Percentiles rank a stretch among this genome's conserved stretches.
Evolutionary conservation across 2,329 filamentous ascomycete species (phyloP).

Genomic region (Penicillium sumatraense): DNA sequence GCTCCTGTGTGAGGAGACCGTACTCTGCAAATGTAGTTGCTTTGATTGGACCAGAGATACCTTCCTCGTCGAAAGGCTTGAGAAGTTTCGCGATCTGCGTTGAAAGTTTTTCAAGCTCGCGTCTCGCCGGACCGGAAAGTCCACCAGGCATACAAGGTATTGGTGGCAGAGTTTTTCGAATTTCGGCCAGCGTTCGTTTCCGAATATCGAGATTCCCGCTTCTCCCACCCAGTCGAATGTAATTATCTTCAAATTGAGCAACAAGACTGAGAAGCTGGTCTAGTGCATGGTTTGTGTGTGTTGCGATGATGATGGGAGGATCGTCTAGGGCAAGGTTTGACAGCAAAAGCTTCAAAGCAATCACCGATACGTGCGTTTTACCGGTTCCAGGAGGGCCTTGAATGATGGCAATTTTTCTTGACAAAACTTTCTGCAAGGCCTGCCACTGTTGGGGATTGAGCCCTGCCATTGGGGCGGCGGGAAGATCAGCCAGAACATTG

Average conservation of each 20-base stretch:
- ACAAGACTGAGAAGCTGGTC: slow-evolving; percentile 77
- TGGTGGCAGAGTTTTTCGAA: slow-evolving; percentile 50
- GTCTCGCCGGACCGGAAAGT: slow-evolving; percentile 43
- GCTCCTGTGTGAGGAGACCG: slow-evolving; percentile 64
- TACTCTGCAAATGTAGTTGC: slow-evolving; percentile 59
- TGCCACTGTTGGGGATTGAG: slow-evolving; percentile 74
- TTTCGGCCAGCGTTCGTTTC: slow-evolving; percentile 67
- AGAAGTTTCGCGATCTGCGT: slow-evolving; percentile 49
- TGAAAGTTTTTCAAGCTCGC: slow-evolving; percentile 49
- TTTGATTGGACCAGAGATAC: slow-evolving; percentile 53
- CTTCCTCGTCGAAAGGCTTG: slow-evolving; percentile 43
- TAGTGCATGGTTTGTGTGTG: slow-evolving; percentile 88
- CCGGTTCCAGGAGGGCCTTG: slow-evolving; percentile 82
- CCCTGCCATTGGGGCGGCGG: slow-evolving; percentile 42
- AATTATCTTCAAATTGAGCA: slow-evolving; percentile 63
- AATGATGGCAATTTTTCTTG: slow-evolving; percentile 72
- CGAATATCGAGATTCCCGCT: slow-evolving; percentile 70
- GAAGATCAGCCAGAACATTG: slow-evolving; percentile 62
- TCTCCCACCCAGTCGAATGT: slow-evolving; percentile 71
- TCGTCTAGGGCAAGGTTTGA: slow-evolving; percentile 60
- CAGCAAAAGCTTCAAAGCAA: slow-evolving; percentile 69
- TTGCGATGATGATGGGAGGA: slow-evolving; percentile 76
- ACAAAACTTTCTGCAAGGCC: slow-evolving; percentile 72
- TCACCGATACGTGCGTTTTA: slow-evolving; percentile 82
- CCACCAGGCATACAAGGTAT: slow-evolving; percentile 45